These are phyloP conservation scores for Hypoxylon sp. DNA, from an alignment of 2,329 filamentous ascomycete genomes.

Conservation along the genomic window DNA sequence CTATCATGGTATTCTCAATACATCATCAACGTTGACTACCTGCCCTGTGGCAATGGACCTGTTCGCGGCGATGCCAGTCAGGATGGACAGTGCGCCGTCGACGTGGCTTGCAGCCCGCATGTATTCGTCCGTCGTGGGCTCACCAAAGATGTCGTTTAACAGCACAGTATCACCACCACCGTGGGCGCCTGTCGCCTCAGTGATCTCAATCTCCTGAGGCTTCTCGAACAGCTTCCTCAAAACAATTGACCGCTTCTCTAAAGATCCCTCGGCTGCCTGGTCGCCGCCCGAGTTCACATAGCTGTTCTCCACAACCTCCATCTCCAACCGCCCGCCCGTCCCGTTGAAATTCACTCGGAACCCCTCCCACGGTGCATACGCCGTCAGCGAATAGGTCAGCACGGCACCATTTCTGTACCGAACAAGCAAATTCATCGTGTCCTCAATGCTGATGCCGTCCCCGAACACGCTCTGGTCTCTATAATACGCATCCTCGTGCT, in stretches of 20 bases:
- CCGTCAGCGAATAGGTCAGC: slow-evolving; percentile 71
- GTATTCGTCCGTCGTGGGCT: slow-evolving; percentile 65
- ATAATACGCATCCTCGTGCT: slow-evolving; percentile 74
- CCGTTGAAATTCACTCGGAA: slow-evolving; percentile 72
- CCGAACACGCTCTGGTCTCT: slow-evolving; percentile 74
- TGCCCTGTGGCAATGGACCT: slow-evolving; percentile 70
- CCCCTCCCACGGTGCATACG: slow-evolving; percentile 75
- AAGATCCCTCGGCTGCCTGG: slow-evolving; percentile 67
- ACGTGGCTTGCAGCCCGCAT: slow-evolving; percentile 70
- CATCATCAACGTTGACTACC: slow-evolving; percentile 69
- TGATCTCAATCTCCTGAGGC: slow-evolving; percentile 68
- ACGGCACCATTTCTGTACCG: slow-evolving; percentile 70
- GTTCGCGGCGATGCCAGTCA: slow-evolving; percentile 73
- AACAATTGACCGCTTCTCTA: slow-evolving; percentile 65
- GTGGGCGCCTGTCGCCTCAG: slow-evolving; percentile 68
- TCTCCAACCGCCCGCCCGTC: slow-evolving; percentile 70
- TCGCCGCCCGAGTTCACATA: slow-evolving; percentile 74
- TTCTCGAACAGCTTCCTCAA: slow-evolving; percentile 70
- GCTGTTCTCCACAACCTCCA: slow-evolving; percentile 74
- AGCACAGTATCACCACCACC: slow-evolving; percentile 72
- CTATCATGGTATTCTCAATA: slow-evolving; percentile 57
- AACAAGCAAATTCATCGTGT: slow-evolving; percentile 74
- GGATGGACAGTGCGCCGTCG: slow-evolving; percentile 71
- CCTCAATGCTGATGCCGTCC: slow-evolving; percentile 75
- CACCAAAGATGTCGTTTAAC: slow-evolving; percentile 71